phyloP scores from a whole-genome alignment of 73 alveolate species.

The Urostyla sp. region DNA sequence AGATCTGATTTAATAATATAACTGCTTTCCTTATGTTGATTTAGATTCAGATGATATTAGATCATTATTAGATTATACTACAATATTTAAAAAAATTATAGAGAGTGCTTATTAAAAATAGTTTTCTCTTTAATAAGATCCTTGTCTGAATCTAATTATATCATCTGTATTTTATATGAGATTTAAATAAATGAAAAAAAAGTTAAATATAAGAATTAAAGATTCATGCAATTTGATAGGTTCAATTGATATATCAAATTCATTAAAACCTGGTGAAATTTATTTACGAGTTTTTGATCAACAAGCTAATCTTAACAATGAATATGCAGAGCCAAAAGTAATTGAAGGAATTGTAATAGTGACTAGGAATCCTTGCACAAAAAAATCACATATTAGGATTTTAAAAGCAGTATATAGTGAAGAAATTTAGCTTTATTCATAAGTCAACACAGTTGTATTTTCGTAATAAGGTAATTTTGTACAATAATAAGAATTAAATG shows the following conservation, averaged over 20 bases:
- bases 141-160: too few relatives aligned
- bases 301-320: background rate
- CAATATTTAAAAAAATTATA: too few relatives aligned
- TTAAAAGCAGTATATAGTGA: slow-evolving; percentile 14
- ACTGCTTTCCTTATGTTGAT: too few relatives aligned
- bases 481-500: background rate
- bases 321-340: background rate
- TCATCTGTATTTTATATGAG: too few relatives aligned
- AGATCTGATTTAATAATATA: background rate
- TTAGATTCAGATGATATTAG: too few relatives aligned
- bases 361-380: slow-evolving; percentile 10
- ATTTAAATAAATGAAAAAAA: too few relatives aligned
- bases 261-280: slow-evolving; percentile 4
- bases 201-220: background rate
- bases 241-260: background rate
- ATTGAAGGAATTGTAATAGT: background rate
- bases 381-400: background rate
- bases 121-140: too few relatives aligned
- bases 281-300: background rate
- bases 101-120: too few relatives aligned
- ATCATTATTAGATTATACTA: too few relatives aligned
- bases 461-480: background rate
- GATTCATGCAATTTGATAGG: slow-evolving; percentile 8
- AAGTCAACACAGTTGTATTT: slow-evolving; percentile 13
- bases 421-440: background rate